phyloP scores from a whole-genome alignment of 345 rosid genomes.

The Moricandia arvensis region DNA sequence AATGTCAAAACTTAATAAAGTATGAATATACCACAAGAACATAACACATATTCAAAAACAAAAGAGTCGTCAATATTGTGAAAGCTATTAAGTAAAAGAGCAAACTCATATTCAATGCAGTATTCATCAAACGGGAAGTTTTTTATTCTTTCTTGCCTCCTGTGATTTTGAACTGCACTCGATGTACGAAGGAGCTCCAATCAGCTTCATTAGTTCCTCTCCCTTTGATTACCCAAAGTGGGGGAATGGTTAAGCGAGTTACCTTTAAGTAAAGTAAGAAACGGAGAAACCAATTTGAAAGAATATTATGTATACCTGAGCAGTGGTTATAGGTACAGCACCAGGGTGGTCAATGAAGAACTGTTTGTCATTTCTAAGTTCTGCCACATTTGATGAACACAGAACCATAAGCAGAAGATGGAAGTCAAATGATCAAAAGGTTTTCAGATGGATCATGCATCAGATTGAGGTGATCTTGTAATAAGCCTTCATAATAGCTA shows the following conservation, averaged over 20 bases:
- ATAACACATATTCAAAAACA: too few relatives aligned
- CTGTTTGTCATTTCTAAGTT: constrained; percentile 92
- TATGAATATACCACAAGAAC: too few relatives aligned
- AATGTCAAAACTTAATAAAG: too few relatives aligned
- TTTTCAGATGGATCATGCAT: background rate
- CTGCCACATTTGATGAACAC: constrained; percentile 43
- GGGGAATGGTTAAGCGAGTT: constrained; percentile 26
- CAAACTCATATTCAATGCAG: background rate
- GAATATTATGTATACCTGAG: constrained; percentile 75
- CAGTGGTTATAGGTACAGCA: constrained; percentile 80
- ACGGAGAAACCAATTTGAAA: background rate
- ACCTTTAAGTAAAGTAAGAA: background rate
- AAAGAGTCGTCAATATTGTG: too few relatives aligned
- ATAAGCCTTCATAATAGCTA: background rate
- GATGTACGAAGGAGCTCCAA: constrained; percentile 78
- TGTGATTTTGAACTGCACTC: constrained; percentile 97
- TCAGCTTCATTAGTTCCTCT: constrained; percentile 82
- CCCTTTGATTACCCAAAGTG: too few relatives aligned
- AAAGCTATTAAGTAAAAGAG: too few relatives aligned
- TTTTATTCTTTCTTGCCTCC: constrained; percentile 63
- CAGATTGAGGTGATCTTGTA: background rate
- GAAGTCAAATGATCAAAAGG: background rate
- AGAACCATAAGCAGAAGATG: constrained; percentile 8
- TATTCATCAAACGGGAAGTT: background rate
- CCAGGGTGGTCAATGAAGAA: constrained; percentile 92